Base-by-base conservation (phyloP, 1,284 basidiomycete species). In the Tremellales sp. region DNA sequence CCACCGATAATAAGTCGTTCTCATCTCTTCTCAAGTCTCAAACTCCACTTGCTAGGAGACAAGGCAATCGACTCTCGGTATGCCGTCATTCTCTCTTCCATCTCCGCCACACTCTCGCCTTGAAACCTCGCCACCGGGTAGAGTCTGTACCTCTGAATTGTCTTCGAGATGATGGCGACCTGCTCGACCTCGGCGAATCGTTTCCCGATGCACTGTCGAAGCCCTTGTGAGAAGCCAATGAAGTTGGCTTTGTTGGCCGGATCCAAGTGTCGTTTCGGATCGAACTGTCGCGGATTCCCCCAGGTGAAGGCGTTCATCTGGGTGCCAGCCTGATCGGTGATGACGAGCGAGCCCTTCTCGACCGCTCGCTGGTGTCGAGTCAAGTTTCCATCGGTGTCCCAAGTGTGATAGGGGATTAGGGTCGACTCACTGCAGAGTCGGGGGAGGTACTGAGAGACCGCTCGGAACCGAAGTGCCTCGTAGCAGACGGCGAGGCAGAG, bases 381-480 rank as follows among this genome's bases (percentile, higher is more conserved):
- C 36, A 53, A 36, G 16, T 40, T 45, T n/a, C 56, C 53, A 5
- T 22, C 13, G 3, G 39, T 32, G 42, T 52, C 45, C 58, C 60
- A 62, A 10, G 55, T 61, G 19, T 50, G 57, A 47, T 63, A 60
- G 9, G 58, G 53, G 36, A 65, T 36, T 34, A 45, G 47, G 28
- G 56, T 58, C 50, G 67, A 60, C 24, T 61, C 56, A 4, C 43
- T 42, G 3, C 54, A 77, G 0, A 68, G 26, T 54, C 78, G 80
- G 4, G 63, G 63, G 13, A 81, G 50, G 22, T 76, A 73, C 19
- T 75, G 62, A 40, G 81, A 81, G 8, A 80, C 75, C 36, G 82
- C 79, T 58, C 78, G 82, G 55, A 83, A 66, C 16, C 82, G 75
- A 9, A 84, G 68, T 0, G 80, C 78, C 65, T 85, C 82, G 59